phyloP scores from a whole-genome alignment of 129 eudicot species.

The Silybum marianum region DNA sequence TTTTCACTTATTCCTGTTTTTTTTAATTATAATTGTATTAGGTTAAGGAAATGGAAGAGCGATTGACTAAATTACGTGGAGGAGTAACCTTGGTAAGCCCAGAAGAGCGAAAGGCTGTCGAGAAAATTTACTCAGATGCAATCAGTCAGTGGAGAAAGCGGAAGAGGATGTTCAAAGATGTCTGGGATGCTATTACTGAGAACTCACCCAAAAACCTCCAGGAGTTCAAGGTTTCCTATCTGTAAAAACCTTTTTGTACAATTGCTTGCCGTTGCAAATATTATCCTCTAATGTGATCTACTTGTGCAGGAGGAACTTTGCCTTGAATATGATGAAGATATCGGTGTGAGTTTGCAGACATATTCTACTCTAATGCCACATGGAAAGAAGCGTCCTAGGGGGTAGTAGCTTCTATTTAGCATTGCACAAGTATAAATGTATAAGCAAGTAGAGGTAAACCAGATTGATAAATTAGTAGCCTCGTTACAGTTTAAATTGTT shows the following conservation, averaged over 20 bases:
- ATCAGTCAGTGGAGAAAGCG: slow-evolving; percentile 87
- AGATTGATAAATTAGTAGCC: slow-evolving; percentile 26
- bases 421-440: not conserved
- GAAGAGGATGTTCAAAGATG: slow-evolving; percentile 89
- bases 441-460: slow-evolving; percentile 39
- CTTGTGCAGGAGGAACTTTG: slow-evolving; percentile 86
- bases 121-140: slow-evolving; percentile 51
- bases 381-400: slow-evolving; percentile 65
- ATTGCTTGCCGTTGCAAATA: slow-evolving; percentile 1
- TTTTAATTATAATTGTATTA: slow-evolving; percentile 30
- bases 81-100: slow-evolving; percentile 94
- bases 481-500: slow-evolving; percentile 16
- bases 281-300: slow-evolving; percentile 13
- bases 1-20: slow-evolving; percentile 1
- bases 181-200: slow-evolving; percentile 97
- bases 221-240: slow-evolving; percentile 68
- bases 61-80: slow-evolving; percentile 69
- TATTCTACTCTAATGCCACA: slow-evolving; percentile 58
- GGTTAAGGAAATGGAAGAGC: slow-evolving; percentile 81
- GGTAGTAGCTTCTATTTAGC: slow-evolving; percentile 27
- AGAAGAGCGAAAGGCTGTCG: slow-evolving; percentile 77
- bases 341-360: slow-evolving; percentile 85
- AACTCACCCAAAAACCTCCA: slow-evolving; percentile 76
- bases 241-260: not conserved
- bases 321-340: slow-evolving; percentile 88